These are phyloP conservation scores for Aspergillus steynii DNA, from an alignment of 495 filamentous ascomycete species.

Conservation along the genomic window DNA sequence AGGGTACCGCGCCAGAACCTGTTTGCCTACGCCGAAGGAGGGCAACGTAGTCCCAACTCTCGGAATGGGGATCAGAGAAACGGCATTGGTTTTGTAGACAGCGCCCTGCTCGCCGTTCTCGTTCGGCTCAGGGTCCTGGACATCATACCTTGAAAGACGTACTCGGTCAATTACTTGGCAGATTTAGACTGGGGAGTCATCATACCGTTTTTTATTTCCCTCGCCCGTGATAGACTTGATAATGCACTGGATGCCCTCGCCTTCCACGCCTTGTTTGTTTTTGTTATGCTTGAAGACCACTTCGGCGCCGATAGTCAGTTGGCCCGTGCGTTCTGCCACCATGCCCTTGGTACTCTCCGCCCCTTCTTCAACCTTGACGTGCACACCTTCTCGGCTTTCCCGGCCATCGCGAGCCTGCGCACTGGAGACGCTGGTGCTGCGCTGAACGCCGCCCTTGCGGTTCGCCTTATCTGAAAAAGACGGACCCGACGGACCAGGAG, in stretches of 20 bases:
- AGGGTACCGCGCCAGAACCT: conserved; percentile 80
- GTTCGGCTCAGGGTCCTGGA: conserved; percentile 91
- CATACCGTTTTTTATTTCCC: conserved; percentile 74
- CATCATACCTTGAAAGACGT: conserved; percentile 67
- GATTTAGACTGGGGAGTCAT: conserved; percentile 8
- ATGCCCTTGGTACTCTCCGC: conserved; percentile 51
- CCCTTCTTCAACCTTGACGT: conserved; percentile 58
- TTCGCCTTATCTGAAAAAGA: conserved; percentile 44
- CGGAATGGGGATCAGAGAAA: conserved; percentile 83
- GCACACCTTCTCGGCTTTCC: conserved; percentile 37
- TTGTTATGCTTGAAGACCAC: conserved; percentile 81
- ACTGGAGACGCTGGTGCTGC: conserved; percentile 59
- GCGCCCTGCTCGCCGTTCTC: conserved; percentile 68
- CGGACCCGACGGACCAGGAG: conserved; percentile 62
- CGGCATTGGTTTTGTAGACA: conserved; percentile 76
- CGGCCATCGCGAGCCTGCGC: conserved; percentile 42
- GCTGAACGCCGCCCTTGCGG: conserved; percentile 48
- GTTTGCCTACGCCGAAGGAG: conserved; percentile 74
- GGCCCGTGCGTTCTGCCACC: conserved; percentile 49
- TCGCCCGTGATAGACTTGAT: conserved; percentile 84
- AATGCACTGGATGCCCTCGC: conserved; percentile 81
- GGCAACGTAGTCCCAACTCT: conserved; percentile 55
- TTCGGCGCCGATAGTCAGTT: conserved; percentile 70
- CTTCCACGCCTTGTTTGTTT: conserved; percentile 65
- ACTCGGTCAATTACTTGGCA: conserved; percentile 19